Percentiles rank a stretch among this genome's conserved stretches.
These are phyloP conservation scores for Pestalotiopsis sp. DNA, from an alignment of 2,329 filamentous ascomycete species.

Conservation along the genomic window DNA sequence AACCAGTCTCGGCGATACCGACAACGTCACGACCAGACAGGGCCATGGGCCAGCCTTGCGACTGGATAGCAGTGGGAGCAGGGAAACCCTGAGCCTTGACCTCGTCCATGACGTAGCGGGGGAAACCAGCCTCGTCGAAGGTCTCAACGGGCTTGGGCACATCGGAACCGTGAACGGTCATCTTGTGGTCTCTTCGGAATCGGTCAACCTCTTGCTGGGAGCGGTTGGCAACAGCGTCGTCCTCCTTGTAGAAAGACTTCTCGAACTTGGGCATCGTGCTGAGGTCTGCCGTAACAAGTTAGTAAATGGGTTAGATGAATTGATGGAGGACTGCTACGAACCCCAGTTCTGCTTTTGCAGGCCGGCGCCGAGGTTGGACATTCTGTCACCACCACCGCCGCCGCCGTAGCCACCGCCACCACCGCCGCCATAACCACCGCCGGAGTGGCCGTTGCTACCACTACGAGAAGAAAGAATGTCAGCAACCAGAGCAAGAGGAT, in stretches of 20 bases:
- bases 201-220: constrained; percentile 79
- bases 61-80: constrained; percentile 93
- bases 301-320: constrained; percentile 30
- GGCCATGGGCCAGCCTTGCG: constrained; percentile 99
- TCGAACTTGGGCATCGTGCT: constrained; percentile 89
- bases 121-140: constrained; percentile 97
- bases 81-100: constrained; percentile 98
- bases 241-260: constrained; percentile 99
- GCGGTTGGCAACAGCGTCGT: constrained; percentile 74
- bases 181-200: constrained; percentile 84
- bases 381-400: constrained; percentile 83
- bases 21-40: constrained; percentile 97
- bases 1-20: constrained; percentile 98
- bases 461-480: neutral
- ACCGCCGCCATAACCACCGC: constrained; percentile 41
- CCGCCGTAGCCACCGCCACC: constrained; percentile 42
- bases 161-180: constrained; percentile 77
- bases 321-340: constrained; percentile 49
- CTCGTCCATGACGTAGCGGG: constrained; percentile 95
- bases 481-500: neutral
- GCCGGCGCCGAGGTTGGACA: constrained; percentile 86
- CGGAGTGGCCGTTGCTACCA: constrained; percentile 52
- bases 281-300: constrained; percentile 59
- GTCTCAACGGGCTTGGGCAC: constrained; percentile 94
- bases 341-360: constrained; percentile 90